phyloP scores from a whole-genome alignment of 179 eudicot genomes.

The Silene noctiflora region DNA sequence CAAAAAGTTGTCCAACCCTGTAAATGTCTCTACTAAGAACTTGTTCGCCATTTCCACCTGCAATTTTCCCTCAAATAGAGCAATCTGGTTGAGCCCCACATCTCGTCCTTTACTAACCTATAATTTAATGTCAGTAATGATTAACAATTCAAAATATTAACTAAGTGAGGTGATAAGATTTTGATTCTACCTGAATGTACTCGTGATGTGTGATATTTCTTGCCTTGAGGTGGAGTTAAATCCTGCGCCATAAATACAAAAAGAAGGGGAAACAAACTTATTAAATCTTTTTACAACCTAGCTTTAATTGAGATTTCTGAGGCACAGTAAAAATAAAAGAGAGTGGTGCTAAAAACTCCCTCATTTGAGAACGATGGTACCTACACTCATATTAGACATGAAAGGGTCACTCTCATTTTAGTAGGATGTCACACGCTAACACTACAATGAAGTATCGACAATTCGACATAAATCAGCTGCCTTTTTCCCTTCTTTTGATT shows the following conservation, averaged over 20 bases:
- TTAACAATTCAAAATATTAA: not conserved
- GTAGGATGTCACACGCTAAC: too few species aligned
- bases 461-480: too few species aligned
- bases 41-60: too few species aligned
- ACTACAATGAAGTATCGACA: too few species aligned
- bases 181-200: slow-evolving; percentile 72
- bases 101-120: slow-evolving; percentile 99
- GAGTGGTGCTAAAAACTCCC: not conserved
- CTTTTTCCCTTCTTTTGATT: too few species aligned
- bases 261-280: not conserved
- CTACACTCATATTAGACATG: not conserved
- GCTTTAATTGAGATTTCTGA: not conserved
- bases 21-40: too few species aligned
- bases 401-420: too few species aligned
- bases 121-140: slow-evolving; percentile 17
- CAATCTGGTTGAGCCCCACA: slow-evolving; percentile 98
- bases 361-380: not conserved
- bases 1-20: too few species aligned
- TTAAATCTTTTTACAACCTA: not conserved
- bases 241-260: too few species aligned
- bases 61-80: too few species aligned
- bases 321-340: not conserved
- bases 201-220: slow-evolving; percentile 97
- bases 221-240: slow-evolving; percentile 94
- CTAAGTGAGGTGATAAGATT: not conserved